Conservation (phyloP, 2,329 filamentous ascomycete species). For the Stachybotrys chlorohalonatus region DNA sequence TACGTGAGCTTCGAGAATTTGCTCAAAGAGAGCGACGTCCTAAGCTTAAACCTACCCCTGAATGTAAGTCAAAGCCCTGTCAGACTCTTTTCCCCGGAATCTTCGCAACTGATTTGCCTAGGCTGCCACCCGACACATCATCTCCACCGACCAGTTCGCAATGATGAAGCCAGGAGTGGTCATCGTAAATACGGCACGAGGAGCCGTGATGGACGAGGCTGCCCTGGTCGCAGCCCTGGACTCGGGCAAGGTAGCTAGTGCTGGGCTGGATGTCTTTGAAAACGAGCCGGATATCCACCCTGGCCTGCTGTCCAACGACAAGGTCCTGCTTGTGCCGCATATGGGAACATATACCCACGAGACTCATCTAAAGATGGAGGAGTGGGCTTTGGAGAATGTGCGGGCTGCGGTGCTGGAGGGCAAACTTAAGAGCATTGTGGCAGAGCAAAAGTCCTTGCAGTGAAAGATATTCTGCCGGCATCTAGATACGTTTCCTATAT, state of each 20-base stretch:
- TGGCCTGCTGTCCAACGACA: slow-evolving; percentile 59
- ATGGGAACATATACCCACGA: slow-evolving; percentile 78
- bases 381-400: slow-evolving; percentile 66
- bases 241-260: slow-evolving; percentile 58
- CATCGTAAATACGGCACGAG: slow-evolving; percentile 75
- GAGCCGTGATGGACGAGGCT: slow-evolving; percentile 72
- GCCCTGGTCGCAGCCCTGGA: slow-evolving; percentile 68
- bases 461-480: background rate
- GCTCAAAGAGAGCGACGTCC: slow-evolving; percentile 59
- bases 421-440: slow-evolving; percentile 58
- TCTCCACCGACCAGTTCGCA: slow-evolving; percentile 59
- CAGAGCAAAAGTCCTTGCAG: slow-evolving; percentile 47
- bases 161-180: slow-evolving; percentile 73
- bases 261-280: slow-evolving; percentile 75
- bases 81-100: background rate
- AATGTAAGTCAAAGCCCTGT: slow-evolving; percentile 53
- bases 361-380: slow-evolving; percentile 60
- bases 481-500: too few species aligned
- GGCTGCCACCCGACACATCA: slow-evolving; percentile 63
- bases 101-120: slow-evolving; percentile 11
- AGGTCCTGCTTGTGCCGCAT: slow-evolving; percentile 70
- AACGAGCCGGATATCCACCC: slow-evolving; percentile 70
- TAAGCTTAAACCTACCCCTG: slow-evolving; percentile 72
- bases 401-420: slow-evolving; percentile 51
- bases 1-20: slow-evolving; percentile 69